Evolutionary conservation across 2,329 filamentous ascomycete species (phyloP).

Genomic region (Fusarium robinianum): DNA sequence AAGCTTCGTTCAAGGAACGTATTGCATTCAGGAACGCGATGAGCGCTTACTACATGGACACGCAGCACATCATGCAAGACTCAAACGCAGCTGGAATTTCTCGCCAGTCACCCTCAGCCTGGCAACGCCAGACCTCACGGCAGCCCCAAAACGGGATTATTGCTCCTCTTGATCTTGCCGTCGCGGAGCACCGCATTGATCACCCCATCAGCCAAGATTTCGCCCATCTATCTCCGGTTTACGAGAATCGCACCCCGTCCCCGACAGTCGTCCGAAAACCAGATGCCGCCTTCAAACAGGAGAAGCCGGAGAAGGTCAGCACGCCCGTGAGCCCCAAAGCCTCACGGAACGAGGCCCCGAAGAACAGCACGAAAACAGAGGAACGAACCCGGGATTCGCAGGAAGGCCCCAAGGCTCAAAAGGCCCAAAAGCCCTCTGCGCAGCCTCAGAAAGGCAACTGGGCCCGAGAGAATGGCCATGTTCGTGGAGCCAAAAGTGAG

Average conservation of each 20-base stretch:
- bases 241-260: slow-evolving; percentile 73
- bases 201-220: slow-evolving; percentile 45
- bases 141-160: slow-evolving; percentile 55
- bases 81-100: slow-evolving; percentile 36
- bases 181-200: slow-evolving; percentile 49
- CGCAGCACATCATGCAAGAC: slow-evolving; percentile 40
- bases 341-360: neutral
- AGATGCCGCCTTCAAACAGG: slow-evolving; percentile 45
- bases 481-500: slow-evolving; percentile 59
- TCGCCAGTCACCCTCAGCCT: slow-evolving; percentile 41
- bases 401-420: slow-evolving; percentile 31
- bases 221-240: slow-evolving; percentile 71
- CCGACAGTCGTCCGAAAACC: slow-evolving; percentile 63
- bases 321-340: too few relatives aligned
- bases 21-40: slow-evolving; percentile 49
- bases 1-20: slow-evolving; percentile 49
- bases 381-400: too few relatives aligned
- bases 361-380: slow-evolving; percentile 24
- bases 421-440: slow-evolving; percentile 34
- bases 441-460: slow-evolving; percentile 46
- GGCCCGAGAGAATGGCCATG: slow-evolving; percentile 57
- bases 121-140: slow-evolving; percentile 46
- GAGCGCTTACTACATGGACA: slow-evolving; percentile 40
- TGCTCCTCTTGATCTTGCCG: slow-evolving; percentile 60
- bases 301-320: slow-evolving; percentile 33